Conservation (phyloP, 345 rosid species). For the Eutrema yunnanense region DNA sequence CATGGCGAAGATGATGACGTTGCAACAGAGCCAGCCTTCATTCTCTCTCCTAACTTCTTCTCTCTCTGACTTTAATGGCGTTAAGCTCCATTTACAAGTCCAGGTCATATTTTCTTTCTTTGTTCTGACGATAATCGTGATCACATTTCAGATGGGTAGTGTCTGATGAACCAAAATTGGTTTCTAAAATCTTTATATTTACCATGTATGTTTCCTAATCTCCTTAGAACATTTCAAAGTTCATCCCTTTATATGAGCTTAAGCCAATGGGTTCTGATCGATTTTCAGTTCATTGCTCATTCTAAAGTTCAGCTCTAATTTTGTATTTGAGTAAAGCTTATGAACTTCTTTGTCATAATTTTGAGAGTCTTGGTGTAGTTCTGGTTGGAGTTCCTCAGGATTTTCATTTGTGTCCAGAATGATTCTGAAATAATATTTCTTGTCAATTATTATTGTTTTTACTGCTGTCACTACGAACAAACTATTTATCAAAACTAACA, state of each 20-base stretch:
- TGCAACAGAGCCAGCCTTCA: slow-evolving; percentile 69
- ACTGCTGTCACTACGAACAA: no score
- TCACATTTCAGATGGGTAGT: not conserved
- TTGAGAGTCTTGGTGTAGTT: not conserved
- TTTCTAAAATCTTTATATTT: not conserved
- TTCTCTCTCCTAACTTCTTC: slow-evolving; percentile 70
- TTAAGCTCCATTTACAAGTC: slow-evolving; percentile 54
- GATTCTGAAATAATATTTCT: not conserved
- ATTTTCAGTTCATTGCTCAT: no score
- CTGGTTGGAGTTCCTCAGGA: not conserved
- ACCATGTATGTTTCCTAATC: not conserved
- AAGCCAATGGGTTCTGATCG: no score
- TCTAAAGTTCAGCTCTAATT: not conserved
- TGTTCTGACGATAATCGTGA: not conserved
- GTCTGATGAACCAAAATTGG: not conserved
- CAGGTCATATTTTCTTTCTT: slow-evolving; percentile 46
- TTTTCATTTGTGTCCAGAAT: not conserved
- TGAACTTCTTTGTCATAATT: not conserved
- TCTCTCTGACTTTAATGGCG: slow-evolving; percentile 83
- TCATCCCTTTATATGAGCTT: not conserved
- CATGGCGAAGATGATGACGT: slow-evolving; percentile 66
- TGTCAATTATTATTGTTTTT: no score
- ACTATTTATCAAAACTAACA: no score
- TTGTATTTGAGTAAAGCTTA: not conserved
- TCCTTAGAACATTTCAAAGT: not conserved